Evolutionary conservation across 768 basidiomycete species (phyloP).

Genomic region (Serendipita sp.): DNA sequence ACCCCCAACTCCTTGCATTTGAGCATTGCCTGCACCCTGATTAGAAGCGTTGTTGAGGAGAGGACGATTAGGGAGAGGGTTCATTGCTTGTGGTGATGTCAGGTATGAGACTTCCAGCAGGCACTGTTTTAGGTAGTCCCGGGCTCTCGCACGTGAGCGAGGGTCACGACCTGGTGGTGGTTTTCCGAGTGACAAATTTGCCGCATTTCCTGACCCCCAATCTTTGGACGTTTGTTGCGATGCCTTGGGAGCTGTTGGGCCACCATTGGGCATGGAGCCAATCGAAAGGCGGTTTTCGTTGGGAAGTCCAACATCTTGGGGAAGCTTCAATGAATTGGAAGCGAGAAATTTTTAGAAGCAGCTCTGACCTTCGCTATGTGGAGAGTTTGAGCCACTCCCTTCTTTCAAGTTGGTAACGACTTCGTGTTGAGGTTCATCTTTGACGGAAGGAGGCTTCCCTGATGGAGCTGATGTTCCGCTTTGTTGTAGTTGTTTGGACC

Average conservation of each 20-base stretch:
- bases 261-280: constrained; percentile 38
- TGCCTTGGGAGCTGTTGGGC: constrained; percentile 38
- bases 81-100: constrained; percentile 93
- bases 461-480: constrained; percentile 42
- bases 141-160: constrained; percentile 84
- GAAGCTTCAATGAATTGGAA: constrained; percentile 10
- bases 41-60: constrained; percentile 40
- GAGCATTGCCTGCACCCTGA: background rate
- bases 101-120: constrained; percentile 96
- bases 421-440: constrained; percentile 56
- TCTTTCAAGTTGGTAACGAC: constrained; percentile 30
- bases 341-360: constrained; percentile 6
- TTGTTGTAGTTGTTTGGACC: constrained; percentile 66
- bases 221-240: constrained; percentile 16
- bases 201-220: constrained; percentile 25
- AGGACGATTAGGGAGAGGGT: constrained; percentile 82
- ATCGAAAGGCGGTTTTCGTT: constrained; percentile 39
- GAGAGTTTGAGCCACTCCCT: constrained; percentile 68
- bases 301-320: constrained; percentile 51
- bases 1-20: constrained; percentile 6
- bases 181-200: constrained; percentile 33
- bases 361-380: constrained; percentile 59
- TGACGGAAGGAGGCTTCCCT: constrained; percentile 48
- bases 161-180: constrained; percentile 76
- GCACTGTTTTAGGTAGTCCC: constrained; percentile 97